Conservation (phyloP, 768 basidiomycete genomes). For the Grammothele lineata region DNA sequence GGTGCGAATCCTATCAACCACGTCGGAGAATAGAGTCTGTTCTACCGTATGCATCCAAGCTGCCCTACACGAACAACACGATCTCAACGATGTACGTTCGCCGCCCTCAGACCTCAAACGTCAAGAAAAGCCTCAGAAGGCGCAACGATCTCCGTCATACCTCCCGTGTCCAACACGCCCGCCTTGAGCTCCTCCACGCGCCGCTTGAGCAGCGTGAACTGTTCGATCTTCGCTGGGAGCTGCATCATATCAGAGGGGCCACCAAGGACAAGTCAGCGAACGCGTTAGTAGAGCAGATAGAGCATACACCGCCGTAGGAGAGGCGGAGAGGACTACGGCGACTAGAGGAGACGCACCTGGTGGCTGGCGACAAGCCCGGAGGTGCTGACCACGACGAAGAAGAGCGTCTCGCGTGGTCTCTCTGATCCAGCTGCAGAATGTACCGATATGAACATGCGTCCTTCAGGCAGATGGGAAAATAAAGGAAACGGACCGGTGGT, state of each 20-base stretch:
- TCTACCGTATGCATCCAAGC: too few species aligned
- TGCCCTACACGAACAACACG: too few species aligned
- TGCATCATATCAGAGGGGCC: constrained; percentile 14
- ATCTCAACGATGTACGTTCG: too few species aligned
- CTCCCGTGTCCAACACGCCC: constrained; percentile 8
- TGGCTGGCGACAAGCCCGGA: constrained; percentile 72
- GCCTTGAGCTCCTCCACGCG: constrained; percentile 28
- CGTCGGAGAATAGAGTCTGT: too few species aligned
- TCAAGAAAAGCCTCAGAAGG: too few species aligned
- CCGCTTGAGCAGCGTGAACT: constrained; percentile 34
- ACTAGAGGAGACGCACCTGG: constrained; percentile 44
- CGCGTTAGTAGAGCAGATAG: background rate
- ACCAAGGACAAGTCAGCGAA: too few species aligned
- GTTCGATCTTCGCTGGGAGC: constrained; percentile 41
- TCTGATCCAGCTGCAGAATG: too few species aligned
- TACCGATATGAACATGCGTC: too few species aligned
- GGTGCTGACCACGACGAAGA: constrained; percentile 75
- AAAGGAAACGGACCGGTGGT: constrained; percentile 4
- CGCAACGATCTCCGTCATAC: constrained; percentile 14
- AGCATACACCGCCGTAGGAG: background rate
- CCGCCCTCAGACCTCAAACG: too few species aligned
- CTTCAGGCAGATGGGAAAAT: too few species aligned
- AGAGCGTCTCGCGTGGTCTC: constrained; percentile 49
- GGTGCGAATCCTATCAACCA: too few species aligned
- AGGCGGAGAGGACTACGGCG: too few species aligned